phyloP scores from a whole-genome alignment of 768 basidiomycete species.

The Scleroderma citrinum region DNA sequence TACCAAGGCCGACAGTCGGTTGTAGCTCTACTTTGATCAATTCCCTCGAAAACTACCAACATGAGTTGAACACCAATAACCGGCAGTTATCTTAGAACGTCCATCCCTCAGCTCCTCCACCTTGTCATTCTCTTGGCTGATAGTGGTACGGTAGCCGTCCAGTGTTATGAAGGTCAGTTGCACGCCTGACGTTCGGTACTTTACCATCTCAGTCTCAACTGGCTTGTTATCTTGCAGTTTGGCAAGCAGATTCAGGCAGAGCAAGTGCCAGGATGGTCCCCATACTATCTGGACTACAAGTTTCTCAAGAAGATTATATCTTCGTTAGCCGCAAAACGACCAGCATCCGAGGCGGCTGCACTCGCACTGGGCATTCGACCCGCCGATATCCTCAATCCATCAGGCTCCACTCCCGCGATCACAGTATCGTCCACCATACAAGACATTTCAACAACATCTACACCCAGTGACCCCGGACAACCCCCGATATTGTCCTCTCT shows the following conservation, averaged over 20 bases:
- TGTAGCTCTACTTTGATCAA: not conserved
- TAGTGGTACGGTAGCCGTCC: slow-evolving; percentile 4
- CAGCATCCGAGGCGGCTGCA: slow-evolving; percentile 85
- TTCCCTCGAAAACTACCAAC: slow-evolving; percentile 15
- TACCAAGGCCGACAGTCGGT: slow-evolving; percentile 10
- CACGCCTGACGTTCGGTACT: not conserved
- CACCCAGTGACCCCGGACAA: slow-evolving; percentile 37
- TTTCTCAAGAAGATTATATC: slow-evolving; percentile 98
- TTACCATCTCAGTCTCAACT: not conserved
- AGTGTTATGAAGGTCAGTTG: slow-evolving; percentile 27
- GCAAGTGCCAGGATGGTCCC: slow-evolving; percentile 95
- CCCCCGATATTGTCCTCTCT: slow-evolving; percentile 58
- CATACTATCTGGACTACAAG: slow-evolving; percentile 97
- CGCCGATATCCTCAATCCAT: slow-evolving; percentile 38
- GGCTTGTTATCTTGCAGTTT: slow-evolving; percentile 51
- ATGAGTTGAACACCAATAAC: slow-evolving; percentile 21
- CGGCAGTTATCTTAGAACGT: slow-evolving; percentile 4
- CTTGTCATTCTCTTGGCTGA: slow-evolving; percentile 1
- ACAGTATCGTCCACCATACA: slow-evolving; percentile 16
- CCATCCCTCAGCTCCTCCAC: slow-evolving; percentile 1
- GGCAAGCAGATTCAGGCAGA: slow-evolving; percentile 96
- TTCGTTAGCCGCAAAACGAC: slow-evolving; percentile 83
- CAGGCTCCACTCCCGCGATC: slow-evolving; percentile 28
- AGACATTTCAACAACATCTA: slow-evolving; percentile 8
- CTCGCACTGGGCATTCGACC: slow-evolving; percentile 80